These are phyloP conservation scores for Mycena sp. DNA, from an alignment of 1,284 basidiomycete genomes.

Conservation along the genomic window DNA sequence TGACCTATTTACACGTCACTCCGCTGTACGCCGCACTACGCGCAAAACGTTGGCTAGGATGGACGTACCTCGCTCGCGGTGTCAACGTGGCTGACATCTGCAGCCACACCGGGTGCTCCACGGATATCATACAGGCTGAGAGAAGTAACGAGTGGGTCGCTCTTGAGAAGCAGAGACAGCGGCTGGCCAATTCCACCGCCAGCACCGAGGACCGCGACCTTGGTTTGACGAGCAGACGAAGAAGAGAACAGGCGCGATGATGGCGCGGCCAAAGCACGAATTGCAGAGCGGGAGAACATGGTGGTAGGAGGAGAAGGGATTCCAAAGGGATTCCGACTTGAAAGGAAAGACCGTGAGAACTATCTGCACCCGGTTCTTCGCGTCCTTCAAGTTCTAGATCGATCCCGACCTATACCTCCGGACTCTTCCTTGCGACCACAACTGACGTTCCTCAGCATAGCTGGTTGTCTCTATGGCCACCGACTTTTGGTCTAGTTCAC, in stretches of 20 bases:
- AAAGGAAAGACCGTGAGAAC: not conserved
- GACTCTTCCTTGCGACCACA: too few relatives aligned
- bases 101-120: slow-evolving; percentile 92
- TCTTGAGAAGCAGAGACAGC: slow-evolving; percentile 89
- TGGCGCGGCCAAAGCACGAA: slow-evolving; percentile 55
- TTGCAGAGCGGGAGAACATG: slow-evolving; percentile 69
- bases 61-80: slow-evolving; percentile 80
- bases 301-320: slow-evolving; percentile 26
- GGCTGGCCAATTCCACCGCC: slow-evolving; percentile 95
- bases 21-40: slow-evolving; percentile 12
- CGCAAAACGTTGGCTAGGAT: not conserved
- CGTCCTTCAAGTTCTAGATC: not conserved
- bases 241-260: slow-evolving; percentile 81
- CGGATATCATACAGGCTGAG: slow-evolving; percentile 92
- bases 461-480: slow-evolving; percentile 63
- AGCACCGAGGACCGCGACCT: slow-evolving; percentile 92
- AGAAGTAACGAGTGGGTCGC: slow-evolving; percentile 82
- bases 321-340: too few relatives aligned
- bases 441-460: too few relatives aligned
- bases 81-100: slow-evolving; percentile 95
- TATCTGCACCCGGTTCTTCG: not conserved
- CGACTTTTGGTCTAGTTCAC: slow-evolving; percentile 80
- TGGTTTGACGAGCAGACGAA: slow-evolving; percentile 75
- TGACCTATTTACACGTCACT: slow-evolving; percentile 59
- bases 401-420: too few relatives aligned